Percentiles rank a stretch among this genome's conserved stretches.
Conservation (phyloP, 2,329 filamentous ascomycete genomes). For the Cercospora berteroae region DNA sequence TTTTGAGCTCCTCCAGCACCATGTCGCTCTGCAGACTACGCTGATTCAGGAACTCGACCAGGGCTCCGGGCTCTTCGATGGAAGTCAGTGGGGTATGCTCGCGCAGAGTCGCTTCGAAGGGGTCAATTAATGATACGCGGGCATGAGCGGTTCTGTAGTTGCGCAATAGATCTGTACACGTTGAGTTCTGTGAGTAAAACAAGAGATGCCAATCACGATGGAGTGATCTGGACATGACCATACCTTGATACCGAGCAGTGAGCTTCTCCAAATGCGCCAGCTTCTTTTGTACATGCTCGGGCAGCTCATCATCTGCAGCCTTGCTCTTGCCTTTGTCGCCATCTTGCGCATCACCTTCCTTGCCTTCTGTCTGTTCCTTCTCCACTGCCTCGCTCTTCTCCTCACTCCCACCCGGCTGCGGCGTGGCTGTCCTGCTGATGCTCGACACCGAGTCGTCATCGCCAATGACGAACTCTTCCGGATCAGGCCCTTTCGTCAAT, state of each 20-base stretch:
- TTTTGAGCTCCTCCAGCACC: conserved; percentile 89
- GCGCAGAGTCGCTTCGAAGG: conserved; percentile 85
- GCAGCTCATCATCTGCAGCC: conserved; percentile 55
- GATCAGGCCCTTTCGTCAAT: conserved; percentile 63
- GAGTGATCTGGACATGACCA: conserved; percentile 19
- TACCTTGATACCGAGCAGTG: conserved; percentile 82
- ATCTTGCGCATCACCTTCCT: conserved; percentile 28
- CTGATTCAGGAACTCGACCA: conserved; percentile 88
- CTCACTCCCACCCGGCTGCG: conserved; percentile 48
- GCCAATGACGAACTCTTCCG: conserved; percentile 82
- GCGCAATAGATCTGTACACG: conserved; percentile 70
- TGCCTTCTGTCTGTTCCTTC: conserved; percentile 34
- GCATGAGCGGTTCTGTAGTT: conserved; percentile 91
- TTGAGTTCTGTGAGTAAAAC: conserved; percentile 32
- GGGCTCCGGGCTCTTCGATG: conserved; percentile 77
- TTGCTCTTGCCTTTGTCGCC: conserved; percentile 30
- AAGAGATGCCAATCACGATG: conserved; percentile 32
- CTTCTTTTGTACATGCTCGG: conserved; percentile 71
- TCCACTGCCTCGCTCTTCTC: conserved; percentile 30
- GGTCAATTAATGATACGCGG: conserved; percentile 81
- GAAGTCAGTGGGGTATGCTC: conserved; percentile 90
- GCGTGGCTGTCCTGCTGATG: conserved; percentile 61
- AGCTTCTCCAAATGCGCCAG: conserved; percentile 86
- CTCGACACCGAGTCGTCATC: conserved; percentile 68
- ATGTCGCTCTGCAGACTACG: conserved; percentile 83